Conservation (phyloP, 1,284 basidiomycete genomes). For the Ceratorhiza oryzae-sativae region DNA sequence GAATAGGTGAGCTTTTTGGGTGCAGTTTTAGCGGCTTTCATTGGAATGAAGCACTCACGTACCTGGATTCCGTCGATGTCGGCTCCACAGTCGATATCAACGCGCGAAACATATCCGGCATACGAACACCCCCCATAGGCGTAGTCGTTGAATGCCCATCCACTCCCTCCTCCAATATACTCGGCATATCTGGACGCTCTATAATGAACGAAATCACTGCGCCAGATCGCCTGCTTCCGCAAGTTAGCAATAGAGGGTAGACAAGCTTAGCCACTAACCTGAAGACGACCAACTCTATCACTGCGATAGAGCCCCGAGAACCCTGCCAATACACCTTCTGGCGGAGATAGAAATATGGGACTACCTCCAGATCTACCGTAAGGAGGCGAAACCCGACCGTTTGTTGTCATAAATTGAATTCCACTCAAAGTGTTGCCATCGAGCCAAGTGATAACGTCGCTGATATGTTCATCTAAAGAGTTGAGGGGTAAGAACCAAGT, state of each 20-base stretch:
- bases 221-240: conserved; percentile 1
- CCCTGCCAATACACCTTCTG: neutral
- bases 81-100: neutral
- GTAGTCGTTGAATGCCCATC: conserved; percentile 3
- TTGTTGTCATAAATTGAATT: conserved; percentile 8
- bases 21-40: neutral
- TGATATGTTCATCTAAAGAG: conserved; percentile 4
- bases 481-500: neutral
- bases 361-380: neutral
- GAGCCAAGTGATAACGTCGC: neutral
- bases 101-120: neutral
- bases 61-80: conserved; percentile 6
- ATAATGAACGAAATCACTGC: neutral
- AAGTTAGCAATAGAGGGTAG: neutral
- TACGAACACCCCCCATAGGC: neutral
- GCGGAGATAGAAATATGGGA: neutral
- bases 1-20: neutral
- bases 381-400: neutral
- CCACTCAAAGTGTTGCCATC: neutral
- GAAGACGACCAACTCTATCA: neutral
- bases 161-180: conserved; percentile 7
- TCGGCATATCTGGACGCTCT: neutral
- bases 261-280: neutral
- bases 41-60: no score
- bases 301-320: neutral